Percentiles rank a stretch among this genome's conserved stretches.
phyloP scores from a whole-genome alignment of 805 yeast species.

The Lachancea meyersii region DNA sequence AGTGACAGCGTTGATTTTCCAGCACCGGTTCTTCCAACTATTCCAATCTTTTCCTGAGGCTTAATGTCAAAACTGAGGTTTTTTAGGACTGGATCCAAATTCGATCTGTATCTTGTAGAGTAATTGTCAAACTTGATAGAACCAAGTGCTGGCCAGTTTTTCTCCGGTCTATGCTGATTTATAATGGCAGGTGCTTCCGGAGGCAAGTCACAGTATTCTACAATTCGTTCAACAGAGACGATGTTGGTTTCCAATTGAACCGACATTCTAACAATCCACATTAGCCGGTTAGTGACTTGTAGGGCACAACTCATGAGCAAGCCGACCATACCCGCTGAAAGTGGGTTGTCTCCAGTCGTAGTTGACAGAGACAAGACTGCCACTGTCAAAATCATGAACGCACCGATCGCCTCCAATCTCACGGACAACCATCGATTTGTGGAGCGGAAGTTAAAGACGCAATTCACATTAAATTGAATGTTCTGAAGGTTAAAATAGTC shows the following conservation, averaged over 20 bases:
- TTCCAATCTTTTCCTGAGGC: conserved; percentile 59
- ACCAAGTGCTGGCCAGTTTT: conserved; percentile 53
- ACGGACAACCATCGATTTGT: conserved; percentile 62
- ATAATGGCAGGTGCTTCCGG: conserved; percentile 45
- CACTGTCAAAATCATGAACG: conserved; percentile 46
- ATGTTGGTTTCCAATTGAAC: conserved; percentile 60
- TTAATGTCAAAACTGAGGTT: conserved; percentile 41
- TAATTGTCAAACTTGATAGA: conserved; percentile 44
- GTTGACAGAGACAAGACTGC: conserved; percentile 42
- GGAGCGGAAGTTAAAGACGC: conserved; percentile 45
- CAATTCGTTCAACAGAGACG: conserved; percentile 61
- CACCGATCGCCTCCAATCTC: conserved; percentile 56
- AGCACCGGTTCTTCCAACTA: conserved; percentile 76
- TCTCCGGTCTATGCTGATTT: conserved; percentile 39
- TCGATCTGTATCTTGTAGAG: conserved; percentile 52
- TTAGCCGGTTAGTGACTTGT: conserved; percentile 47
- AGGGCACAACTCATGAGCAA: conserved; percentile 59
- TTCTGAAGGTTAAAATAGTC: conserved; percentile 45
- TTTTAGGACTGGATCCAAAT: conserved; percentile 53
- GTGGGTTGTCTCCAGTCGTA: conserved; percentile 36
- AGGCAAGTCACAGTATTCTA: conserved; percentile 48
- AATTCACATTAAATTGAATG: conserved; percentile 44
- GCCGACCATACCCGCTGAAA: conserved; percentile 57
- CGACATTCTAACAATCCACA: conserved; percentile 51
- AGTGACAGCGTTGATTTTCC: conserved; percentile 61